A percentile compares a stretch with the other conserved stretches of the same genome.
phyloP scores from a whole-genome alignment of 768 basidiomycete species.

The Pulveroboletus sp. region DNA sequence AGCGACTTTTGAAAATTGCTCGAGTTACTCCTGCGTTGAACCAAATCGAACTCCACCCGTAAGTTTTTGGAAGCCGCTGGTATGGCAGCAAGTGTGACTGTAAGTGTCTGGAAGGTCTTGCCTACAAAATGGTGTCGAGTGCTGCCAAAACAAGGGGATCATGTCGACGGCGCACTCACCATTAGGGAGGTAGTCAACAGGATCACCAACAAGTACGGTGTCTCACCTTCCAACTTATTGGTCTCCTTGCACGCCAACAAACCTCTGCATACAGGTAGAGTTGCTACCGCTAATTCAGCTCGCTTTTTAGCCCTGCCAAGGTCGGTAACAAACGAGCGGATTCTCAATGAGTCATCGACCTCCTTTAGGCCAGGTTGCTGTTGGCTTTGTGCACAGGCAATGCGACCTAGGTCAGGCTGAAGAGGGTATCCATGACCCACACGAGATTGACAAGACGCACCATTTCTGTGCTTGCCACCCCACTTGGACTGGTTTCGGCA shows the following conservation, averaged over 20 bases:
- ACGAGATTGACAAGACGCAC: constrained; percentile 55
- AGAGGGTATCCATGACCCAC: constrained; percentile 58
- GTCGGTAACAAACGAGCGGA: constrained; percentile 69
- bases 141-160: constrained; percentile 63
- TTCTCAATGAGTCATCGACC: constrained; percentile 40
- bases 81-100: background rate
- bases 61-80: constrained; percentile 20
- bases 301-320: constrained; percentile 59
- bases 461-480: constrained; percentile 69
- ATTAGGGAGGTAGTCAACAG: constrained; percentile 60
- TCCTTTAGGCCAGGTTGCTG: background rate
- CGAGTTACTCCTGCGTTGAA: constrained; percentile 69
- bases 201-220: constrained; percentile 61
- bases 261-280: constrained; percentile 48
- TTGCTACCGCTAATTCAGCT: constrained; percentile 5
- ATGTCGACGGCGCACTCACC: constrained; percentile 77
- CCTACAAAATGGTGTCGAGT: constrained; percentile 62
- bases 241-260: constrained; percentile 74
- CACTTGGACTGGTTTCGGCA: constrained; percentile 60
- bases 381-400: constrained; percentile 43
- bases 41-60: constrained; percentile 79
- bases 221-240: constrained; percentile 62
- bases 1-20: constrained; percentile 55
- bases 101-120: constrained; percentile 44
- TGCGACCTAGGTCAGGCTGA: constrained; percentile 48